Conservation (phyloP, 371 early-diverging fungal genomes). For the Mortierella sp. region DNA sequence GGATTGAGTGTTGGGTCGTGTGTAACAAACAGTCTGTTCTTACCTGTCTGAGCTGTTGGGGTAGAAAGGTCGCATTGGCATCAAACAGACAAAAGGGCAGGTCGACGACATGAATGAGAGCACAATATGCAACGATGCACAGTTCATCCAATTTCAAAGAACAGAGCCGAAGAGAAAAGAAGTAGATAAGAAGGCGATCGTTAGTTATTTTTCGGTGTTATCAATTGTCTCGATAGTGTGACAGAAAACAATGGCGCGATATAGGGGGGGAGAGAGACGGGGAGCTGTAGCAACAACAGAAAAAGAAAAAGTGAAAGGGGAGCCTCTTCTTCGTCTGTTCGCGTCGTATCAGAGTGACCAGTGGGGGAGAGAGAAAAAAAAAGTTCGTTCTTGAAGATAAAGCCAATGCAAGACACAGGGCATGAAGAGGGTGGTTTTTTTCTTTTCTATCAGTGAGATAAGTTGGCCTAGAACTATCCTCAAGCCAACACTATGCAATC, state of each 20-base stretch:
- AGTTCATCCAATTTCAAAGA: not conserved
- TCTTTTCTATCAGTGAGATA: not conserved
- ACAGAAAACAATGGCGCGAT: not conserved
- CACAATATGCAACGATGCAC: conserved; percentile 7
- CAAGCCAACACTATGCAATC: not conserved
- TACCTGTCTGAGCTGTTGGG: conserved; percentile 54
- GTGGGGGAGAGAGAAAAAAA: not conserved
- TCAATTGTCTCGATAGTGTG: not conserved
- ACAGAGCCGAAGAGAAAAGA: not conserved
- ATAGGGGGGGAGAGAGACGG: not conserved
- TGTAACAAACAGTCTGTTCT: conserved; percentile 27
- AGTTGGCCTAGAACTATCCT: too few relatives aligned
- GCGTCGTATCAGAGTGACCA: not conserved
- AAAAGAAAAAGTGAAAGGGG: not conserved
- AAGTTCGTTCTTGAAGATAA: not conserved
- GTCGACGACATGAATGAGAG: not conserved
- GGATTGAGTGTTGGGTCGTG: not conserved
- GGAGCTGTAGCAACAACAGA: not conserved
- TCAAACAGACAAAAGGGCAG: not conserved
- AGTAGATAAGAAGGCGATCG: not conserved
- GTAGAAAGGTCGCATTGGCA: not conserved
- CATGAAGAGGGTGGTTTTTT: not conserved
- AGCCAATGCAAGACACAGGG: not conserved
- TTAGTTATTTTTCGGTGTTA: not conserved
- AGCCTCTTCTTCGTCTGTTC: not conserved